Percentiles rank a stretch among this genome's conserved stretches.
phyloP scores from a whole-genome alignment of 2,329 filamentous ascomycete genomes.

The Exophiala sp. region DNA sequence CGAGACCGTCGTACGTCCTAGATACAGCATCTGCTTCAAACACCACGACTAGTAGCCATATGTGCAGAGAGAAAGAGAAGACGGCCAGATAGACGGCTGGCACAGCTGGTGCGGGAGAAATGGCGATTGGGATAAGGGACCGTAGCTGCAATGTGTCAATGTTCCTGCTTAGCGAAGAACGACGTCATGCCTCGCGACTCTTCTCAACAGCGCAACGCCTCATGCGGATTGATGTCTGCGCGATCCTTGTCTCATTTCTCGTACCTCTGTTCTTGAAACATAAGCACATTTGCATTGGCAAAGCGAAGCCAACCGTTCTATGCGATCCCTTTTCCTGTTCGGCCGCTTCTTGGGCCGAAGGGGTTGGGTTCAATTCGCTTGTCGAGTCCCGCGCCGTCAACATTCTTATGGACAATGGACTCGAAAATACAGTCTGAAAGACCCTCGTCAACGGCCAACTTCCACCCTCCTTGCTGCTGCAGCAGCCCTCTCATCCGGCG shows the following conservation, averaged over 20 bases:
- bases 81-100: no score
- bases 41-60: no score
- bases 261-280: not conserved
- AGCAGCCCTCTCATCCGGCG: conserved; percentile 54
- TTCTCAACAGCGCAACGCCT: no score
- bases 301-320: conserved; percentile 26
- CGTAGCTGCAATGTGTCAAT: no score
- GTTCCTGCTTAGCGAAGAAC: no score
- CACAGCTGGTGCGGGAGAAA: no score
- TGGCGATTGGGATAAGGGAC: no score
- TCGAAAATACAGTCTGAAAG: conserved; percentile 27
- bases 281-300: not conserved
- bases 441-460: conserved; percentile 29
- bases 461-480: conserved; percentile 37
- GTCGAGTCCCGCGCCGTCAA: conserved; percentile 28
- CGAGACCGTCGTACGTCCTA: no score
- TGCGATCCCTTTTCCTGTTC: conserved; percentile 49
- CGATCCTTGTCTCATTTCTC: not conserved
- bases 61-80: no score
- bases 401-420: conserved; percentile 25
- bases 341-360: conserved; percentile 50
- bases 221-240: not conserved
- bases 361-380: conserved; percentile 28
- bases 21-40: no score
- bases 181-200: no score